Percentiles rank a stretch among this genome's conserved stretches.
Conservation (phyloP, 2,329 filamentous ascomycete species). For the Trichoderma koningii region DNA sequence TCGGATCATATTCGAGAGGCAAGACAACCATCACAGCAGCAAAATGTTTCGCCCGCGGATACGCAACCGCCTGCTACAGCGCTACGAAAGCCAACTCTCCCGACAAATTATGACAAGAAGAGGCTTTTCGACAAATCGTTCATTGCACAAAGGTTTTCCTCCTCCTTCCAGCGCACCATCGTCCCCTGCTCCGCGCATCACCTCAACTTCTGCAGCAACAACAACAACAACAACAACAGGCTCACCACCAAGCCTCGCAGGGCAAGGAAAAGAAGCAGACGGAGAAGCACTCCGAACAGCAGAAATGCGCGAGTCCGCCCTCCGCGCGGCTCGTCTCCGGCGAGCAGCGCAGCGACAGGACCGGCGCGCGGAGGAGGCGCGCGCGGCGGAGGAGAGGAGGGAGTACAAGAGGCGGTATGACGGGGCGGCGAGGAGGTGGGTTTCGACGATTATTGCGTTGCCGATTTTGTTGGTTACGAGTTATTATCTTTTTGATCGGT, state of each 20-base stretch:
- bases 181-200: background rate
- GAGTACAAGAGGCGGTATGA: constrained; percentile 50
- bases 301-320: constrained; percentile 32
- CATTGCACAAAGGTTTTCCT: background rate
- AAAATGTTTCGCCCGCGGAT: constrained; percentile 23
- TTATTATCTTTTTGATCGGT: constrained; percentile 55
- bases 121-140: background rate
- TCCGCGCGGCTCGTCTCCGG: constrained; percentile 33
- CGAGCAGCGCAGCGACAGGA: constrained; percentile 30
- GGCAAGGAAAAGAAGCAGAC: background rate
- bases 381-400: constrained; percentile 32
- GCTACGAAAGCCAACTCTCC: background rate
- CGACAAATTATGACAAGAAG: background rate
- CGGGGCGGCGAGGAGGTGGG: constrained; percentile 49
- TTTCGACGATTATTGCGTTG: constrained; percentile 52
- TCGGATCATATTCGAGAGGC: too few relatives aligned
- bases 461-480: constrained; percentile 59
- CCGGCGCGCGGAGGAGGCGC: constrained; percentile 30
- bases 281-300: constrained; percentile 30
- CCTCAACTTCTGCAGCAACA: background rate
- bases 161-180: background rate
- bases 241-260: too few relatives aligned
- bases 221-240: background rate
- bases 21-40: background rate
- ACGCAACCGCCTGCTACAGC: background rate